A percentile compares a stretch with the other conserved stretches of the same genome.
Conservation (phyloP, 805 yeast species). For the Diddensiella santjacobensis region DNA sequence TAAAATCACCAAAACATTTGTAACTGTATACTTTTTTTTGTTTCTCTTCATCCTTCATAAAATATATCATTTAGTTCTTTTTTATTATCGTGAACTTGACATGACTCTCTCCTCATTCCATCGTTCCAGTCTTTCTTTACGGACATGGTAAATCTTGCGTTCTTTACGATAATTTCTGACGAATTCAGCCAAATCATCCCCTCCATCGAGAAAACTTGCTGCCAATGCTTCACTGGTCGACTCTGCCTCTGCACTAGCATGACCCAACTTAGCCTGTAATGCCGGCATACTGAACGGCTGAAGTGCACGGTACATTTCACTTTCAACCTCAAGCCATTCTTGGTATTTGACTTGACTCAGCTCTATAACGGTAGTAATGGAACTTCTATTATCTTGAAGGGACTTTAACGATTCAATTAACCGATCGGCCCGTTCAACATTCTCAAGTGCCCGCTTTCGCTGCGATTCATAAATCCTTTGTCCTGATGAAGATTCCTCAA, state of each 20-base stretch:
- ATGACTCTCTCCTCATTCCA: constrained; percentile 43
- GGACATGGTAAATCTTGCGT: constrained; percentile 42
- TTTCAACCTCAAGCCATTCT: constrained; percentile 38
- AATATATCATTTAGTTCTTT: neutral
- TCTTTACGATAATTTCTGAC: constrained; percentile 40
- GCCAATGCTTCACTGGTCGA: constrained; percentile 35
- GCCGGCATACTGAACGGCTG: constrained; percentile 39
- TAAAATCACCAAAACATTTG: neutral
- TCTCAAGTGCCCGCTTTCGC: constrained; percentile 27
- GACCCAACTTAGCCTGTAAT: constrained; percentile 32
- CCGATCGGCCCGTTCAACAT: constrained; percentile 25
- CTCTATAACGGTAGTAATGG: constrained; percentile 11
- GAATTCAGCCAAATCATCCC: constrained; percentile 37
- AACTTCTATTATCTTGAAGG: neutral
- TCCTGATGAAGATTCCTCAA: constrained; percentile 25
- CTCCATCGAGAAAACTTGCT: constrained; percentile 29
- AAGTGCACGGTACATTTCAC: constrained; percentile 34
- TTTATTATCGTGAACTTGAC: neutral
- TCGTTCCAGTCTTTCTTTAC: constrained; percentile 46
- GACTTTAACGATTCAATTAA: constrained; percentile 32
- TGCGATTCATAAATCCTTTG: constrained; percentile 27
- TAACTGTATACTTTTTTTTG: neutral
- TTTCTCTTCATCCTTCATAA: neutral
- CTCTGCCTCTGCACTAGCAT: constrained; percentile 34
- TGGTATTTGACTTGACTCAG: constrained; percentile 27